phyloP scores from a whole-genome alignment of 2,329 filamentous ascomycete genomes.

The Neofusicoccum sp. region DNA sequence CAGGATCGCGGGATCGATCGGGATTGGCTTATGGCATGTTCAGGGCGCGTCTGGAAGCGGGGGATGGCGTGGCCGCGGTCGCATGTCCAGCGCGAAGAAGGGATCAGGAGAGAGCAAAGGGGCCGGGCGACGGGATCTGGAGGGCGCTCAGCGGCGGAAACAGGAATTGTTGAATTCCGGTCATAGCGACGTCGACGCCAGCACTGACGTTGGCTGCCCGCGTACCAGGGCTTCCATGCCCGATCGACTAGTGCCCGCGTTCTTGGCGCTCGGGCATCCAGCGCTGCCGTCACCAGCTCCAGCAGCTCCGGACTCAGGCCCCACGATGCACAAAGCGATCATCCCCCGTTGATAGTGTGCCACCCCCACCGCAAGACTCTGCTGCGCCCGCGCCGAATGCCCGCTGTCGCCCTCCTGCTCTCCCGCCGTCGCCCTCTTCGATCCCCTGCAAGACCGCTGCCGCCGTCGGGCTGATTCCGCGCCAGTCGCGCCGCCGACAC shows the following conservation, averaged over 20 bases:
- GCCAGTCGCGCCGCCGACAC: slow-evolving; percentile 27
- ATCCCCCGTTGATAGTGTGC: slow-evolving; percentile 11
- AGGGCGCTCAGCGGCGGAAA: slow-evolving; percentile 3
- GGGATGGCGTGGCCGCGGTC: neutral
- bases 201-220: slow-evolving; percentile 4
- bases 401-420: neutral
- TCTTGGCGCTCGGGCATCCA: slow-evolving; percentile 13
- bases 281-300: slow-evolving; percentile 18
- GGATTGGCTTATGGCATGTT: slow-evolving; percentile 8
- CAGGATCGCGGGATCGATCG: slow-evolving; percentile 13
- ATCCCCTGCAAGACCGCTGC: neutral
- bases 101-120: neutral
- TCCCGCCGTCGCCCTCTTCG: neutral
- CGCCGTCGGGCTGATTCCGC: slow-evolving; percentile 25
- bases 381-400: slow-evolving; percentile 7
- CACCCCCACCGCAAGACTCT: slow-evolving; percentile 3
- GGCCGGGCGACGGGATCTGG: neutral
- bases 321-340: slow-evolving; percentile 21
- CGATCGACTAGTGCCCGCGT: slow-evolving; percentile 17
- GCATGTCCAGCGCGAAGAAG: neutral
- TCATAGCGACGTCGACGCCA: slow-evolving; percentile 12
- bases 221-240: slow-evolving; percentile 11
- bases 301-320: slow-evolving; percentile 12
- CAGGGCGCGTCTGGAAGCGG: neutral
- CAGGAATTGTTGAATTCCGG: slow-evolving; percentile 17